Conservation (phyloP, 176 grass and related monocot species). For the Raddia distichophylla region DNA sequence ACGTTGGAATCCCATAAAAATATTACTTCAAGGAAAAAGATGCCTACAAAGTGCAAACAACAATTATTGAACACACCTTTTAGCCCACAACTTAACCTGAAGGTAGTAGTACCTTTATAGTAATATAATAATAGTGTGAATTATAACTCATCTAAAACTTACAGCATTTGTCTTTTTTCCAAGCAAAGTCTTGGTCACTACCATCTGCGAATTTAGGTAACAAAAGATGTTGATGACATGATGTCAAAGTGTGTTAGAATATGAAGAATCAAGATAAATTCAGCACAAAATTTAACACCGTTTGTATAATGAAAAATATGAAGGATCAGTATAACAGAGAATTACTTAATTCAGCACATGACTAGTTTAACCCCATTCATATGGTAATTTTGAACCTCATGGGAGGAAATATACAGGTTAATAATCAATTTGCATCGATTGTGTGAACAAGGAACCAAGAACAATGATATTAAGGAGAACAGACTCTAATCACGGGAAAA, state of each 20-base stretch:
- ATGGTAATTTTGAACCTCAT: conserved; percentile 3
- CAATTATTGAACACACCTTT: conserved; percentile 18
- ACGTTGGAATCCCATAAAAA: background rate
- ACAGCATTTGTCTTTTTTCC: conserved; percentile 42
- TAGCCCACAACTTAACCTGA: conserved; percentile 13
- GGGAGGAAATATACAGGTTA: background rate
- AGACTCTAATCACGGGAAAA: conserved; percentile 5
- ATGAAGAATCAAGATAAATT: conserved; percentile 19
- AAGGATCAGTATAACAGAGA: background rate
- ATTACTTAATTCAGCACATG: conserved; percentile 15
- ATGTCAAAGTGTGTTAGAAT: background rate
- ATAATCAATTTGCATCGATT: conserved; percentile 7
- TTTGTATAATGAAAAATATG: background rate
- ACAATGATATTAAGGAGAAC: conserved; percentile 11
- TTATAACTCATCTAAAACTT: conserved; percentile 38
- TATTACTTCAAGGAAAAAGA: background rate
- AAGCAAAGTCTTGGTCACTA: conserved; percentile 52
- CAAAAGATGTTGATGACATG: conserved; percentile 11
- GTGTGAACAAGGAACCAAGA: conserved; percentile 16
- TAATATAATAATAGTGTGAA: conserved; percentile 7
- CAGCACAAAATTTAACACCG: conserved; percentile 16
- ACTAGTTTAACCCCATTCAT: conserved; percentile 2
- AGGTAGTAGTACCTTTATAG: background rate
- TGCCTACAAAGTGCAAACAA: conserved; percentile 21
- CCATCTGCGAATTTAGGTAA: conserved; percentile 47